phyloP scores from a whole-genome alignment of 225 moss, liverwort and hornwort genomes.

The Climacium dendroides region DNA sequence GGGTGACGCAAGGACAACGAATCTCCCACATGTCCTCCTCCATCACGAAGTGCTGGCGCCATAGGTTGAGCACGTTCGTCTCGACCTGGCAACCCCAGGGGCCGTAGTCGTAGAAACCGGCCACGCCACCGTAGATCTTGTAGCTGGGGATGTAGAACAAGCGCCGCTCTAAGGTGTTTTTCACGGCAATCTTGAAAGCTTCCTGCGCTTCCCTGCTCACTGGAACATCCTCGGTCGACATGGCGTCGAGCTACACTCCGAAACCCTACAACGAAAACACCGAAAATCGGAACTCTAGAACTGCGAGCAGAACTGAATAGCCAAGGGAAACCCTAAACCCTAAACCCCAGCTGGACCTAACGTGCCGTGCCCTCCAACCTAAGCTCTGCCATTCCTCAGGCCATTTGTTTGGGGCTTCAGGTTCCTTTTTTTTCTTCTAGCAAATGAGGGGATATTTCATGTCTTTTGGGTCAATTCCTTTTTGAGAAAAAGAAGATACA shows the following conservation, averaged over 20 bases:
- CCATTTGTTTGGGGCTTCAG: not conserved
- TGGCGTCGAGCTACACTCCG: not conserved
- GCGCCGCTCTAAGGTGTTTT: slow-evolving; percentile 41
- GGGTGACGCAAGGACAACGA: slow-evolving; percentile 84
- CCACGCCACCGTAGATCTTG: slow-evolving; percentile 89
- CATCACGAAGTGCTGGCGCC: slow-evolving; percentile 97
- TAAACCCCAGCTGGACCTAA: not conserved
- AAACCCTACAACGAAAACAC: not conserved
- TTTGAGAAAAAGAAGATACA: not conserved
- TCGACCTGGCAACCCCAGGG: slow-evolving; percentile 85
- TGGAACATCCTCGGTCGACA: not conserved
- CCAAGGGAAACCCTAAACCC: not conserved
- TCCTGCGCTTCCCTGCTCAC: slow-evolving; percentile 16
- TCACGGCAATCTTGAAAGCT: slow-evolving; percentile 33
- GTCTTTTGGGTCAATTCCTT: not conserved
- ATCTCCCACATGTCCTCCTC: slow-evolving; percentile 96
- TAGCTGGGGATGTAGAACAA: slow-evolving; percentile 75
- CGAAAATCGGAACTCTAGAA: not conserved
- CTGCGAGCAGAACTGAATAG: not conserved
- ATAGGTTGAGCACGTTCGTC: slow-evolving; percentile 74
- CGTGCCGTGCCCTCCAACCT: not conserved
- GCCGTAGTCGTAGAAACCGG: slow-evolving; percentile 85
- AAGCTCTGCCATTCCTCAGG: not conserved
- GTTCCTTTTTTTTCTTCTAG: no score
- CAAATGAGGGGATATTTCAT: no score